Evolutionary conservation across 139 green algal species (phyloP).

Genomic region (Pseudopediastrum boryanum): DNA sequence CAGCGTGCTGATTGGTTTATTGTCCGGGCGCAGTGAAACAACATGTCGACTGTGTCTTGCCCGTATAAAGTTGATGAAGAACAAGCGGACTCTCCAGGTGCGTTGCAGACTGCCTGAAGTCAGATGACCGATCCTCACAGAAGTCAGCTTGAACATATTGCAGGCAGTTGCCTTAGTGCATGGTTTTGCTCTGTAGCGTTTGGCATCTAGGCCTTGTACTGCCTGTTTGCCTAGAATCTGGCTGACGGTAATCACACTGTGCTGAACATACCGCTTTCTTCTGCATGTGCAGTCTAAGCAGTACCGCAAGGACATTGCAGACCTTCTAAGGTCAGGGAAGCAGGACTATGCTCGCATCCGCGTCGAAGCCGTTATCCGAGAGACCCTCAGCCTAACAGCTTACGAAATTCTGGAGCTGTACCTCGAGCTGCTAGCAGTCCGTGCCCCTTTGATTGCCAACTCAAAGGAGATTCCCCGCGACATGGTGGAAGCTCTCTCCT

Average conservation of each 20-base stretch:
- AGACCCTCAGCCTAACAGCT: slow-evolving; percentile 68
- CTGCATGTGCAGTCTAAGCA: slow-evolving; percentile 61
- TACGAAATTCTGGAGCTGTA: slow-evolving; percentile 94
- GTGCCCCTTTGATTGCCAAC: slow-evolving; percentile 77
- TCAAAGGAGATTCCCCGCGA: slow-evolving; percentile 67
- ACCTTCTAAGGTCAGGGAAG: slow-evolving; percentile 72
- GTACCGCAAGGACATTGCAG: slow-evolving; percentile 75
- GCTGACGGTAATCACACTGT: neutral
- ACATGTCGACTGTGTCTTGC: slow-evolving; percentile 68
- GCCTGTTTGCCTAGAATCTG: neutral
- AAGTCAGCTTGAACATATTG: neutral
- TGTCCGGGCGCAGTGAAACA: slow-evolving; percentile 77
- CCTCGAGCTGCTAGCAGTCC: slow-evolving; percentile 85
- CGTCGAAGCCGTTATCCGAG: slow-evolving; percentile 87
- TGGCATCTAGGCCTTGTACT: neutral
- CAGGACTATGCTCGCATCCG: slow-evolving; percentile 84
- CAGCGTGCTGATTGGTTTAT: neutral
- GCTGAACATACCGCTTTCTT: neutral
- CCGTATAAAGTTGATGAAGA: slow-evolving; percentile 79
- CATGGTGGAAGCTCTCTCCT: slow-evolving; percentile 33
- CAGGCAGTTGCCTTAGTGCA: neutral
- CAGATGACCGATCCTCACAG: too few species aligned
- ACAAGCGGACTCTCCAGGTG: slow-evolving; percentile 70
- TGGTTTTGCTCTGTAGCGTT: neutral
- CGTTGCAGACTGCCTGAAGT: too few species aligned